Conservation (phyloP, 768 basidiomycete species). For the Tulasnella sp. region DNA sequence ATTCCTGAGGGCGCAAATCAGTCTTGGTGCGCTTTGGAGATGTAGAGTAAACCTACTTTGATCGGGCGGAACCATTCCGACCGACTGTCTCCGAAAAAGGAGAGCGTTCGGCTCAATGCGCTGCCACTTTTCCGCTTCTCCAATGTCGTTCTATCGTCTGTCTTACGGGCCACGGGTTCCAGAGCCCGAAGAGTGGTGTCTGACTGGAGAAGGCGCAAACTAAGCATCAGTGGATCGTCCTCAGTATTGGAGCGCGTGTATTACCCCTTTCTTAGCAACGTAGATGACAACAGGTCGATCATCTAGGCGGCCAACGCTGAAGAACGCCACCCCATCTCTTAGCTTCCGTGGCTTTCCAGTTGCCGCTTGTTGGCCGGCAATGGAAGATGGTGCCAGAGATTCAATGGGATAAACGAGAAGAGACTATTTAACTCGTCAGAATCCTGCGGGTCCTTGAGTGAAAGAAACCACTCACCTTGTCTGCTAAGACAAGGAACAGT, state of each 20-base stretch:
- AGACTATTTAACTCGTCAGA: constrained; percentile 35
- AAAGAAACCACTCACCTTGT: constrained; percentile 47
- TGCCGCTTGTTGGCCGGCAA: constrained; percentile 46
- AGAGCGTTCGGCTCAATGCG: constrained; percentile 50
- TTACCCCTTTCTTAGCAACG: constrained; percentile 86
- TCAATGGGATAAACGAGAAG: constrained; percentile 94
- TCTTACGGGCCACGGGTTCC: constrained; percentile 56
- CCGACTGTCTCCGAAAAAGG: constrained; percentile 62
- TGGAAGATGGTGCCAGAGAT: constrained; percentile 83
- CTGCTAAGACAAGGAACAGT: constrained; percentile 89
- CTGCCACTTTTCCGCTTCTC: constrained; percentile 61
- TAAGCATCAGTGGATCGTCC: too few relatives aligned
- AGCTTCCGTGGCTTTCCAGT: constrained; percentile 81
- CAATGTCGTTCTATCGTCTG: constrained; percentile 59
- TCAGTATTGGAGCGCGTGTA: constrained; percentile 19
- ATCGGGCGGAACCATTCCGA: constrained; percentile 94
- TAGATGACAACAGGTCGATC: constrained; percentile 85
- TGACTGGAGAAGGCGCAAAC: constrained; percentile 33
- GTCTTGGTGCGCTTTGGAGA: too few relatives aligned
- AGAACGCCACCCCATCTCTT: constrained; percentile 90
- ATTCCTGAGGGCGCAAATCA: constrained; percentile 41
- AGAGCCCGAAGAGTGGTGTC: constrained; percentile 94
- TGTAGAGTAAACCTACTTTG: constrained; percentile 35
- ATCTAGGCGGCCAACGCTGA: constrained; percentile 80
- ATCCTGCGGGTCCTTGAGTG: neutral